Base-by-base conservation (phyloP, 768 basidiomycete genomes). In the Royoungia palumana region DNA sequence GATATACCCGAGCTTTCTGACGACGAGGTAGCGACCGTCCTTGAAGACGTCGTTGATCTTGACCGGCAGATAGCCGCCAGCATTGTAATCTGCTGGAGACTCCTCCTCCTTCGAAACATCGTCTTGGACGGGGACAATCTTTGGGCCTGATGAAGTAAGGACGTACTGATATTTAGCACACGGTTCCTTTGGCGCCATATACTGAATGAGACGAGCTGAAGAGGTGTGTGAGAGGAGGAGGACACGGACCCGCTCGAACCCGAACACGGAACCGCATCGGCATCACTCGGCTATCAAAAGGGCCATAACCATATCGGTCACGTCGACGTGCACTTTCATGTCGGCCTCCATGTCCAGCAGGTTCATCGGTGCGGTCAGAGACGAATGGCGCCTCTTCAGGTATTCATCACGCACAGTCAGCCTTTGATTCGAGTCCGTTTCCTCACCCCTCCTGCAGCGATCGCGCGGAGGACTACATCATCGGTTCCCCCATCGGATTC, bases 331-430 rank as follows among this genome's bases (percentile, higher is more conserved):
- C 27, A 28, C 9, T 43, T 22, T 7, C 25, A 56, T 59, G 63
- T 43, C 67, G 28, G 51, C 57, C 28, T 55, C 54, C 24, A 34
- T 57, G 11, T 44, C 67, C 17, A 56, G 52, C 38, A 66, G 55
- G 19, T 88, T 90, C 54, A 88, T 90, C 47, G 89, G 89, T 25
- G 85, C 89, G 6, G 90, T 93, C 44, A 70, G 85, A 57, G 89
- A 93, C 57, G 85, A 90, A 53, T 92, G 87, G 88, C 74, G 80
- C 50, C 73, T 93, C 48, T 92, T 77, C 71, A 90, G 88, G 87
- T 86, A 57, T 44, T 65, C 28, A 38, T 37, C 8, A 40, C 41
- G n/a, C n/a, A n/a, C n/a, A n/a, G 34, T 32, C 44, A 22, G 16
- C 10, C 2, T n/a, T 1, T 6, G 6, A 16, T n/a, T 3, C 19